Conservation (phyloP, 2,329 filamentous ascomycete genomes). For the Pleoardoris graminearum region DNA sequence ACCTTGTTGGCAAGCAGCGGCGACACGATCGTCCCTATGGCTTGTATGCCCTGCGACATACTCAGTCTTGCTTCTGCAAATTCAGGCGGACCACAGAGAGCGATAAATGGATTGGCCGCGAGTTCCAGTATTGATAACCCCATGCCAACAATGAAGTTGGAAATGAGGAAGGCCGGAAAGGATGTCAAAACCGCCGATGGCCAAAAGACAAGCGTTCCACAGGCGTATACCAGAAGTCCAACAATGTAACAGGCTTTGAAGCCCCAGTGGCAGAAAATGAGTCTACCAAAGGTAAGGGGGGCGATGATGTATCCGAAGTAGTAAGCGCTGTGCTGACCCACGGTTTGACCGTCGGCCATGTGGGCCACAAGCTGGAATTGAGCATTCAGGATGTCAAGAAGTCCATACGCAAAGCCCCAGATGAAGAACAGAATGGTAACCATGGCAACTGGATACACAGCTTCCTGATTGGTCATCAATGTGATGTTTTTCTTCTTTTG, state of each 20-base stretch:
- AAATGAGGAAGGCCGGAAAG: constrained; percentile 62
- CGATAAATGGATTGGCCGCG: constrained; percentile 64
- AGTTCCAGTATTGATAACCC: constrained; percentile 64
- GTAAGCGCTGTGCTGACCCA: constrained; percentile 71
- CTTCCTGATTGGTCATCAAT: constrained; percentile 64
- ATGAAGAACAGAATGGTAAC: constrained; percentile 84
- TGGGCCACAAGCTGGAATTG: constrained; percentile 66
- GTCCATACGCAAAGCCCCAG: constrained; percentile 89
- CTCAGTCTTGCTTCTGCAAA: constrained; percentile 64
- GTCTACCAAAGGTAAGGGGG: constrained; percentile 66
- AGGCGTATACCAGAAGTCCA: constrained; percentile 65
- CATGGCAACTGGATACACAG: constrained; percentile 70
- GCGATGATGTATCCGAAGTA: constrained; percentile 73
- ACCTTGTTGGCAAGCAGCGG: constrained; percentile 63
- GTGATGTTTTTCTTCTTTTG: constrained; percentile 69
- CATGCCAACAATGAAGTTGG: constrained; percentile 65
- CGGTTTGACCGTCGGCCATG: constrained; percentile 64
- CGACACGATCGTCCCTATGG: constrained; percentile 62
- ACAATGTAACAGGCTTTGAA: constrained; percentile 66
- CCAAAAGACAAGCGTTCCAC: constrained; percentile 65
- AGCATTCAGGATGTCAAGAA: constrained; percentile 79
- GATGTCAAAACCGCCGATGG: constrained; percentile 65
- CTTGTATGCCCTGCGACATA: constrained; percentile 64
- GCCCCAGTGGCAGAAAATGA: constrained; percentile 61
- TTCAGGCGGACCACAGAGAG: constrained; percentile 63